Percentiles rank a stretch among this genome's conserved stretches.
These are phyloP conservation scores for Diddensiella santjacobensis DNA, from an alignment of 805 yeast genomes.

Conservation along the genomic window DNA sequence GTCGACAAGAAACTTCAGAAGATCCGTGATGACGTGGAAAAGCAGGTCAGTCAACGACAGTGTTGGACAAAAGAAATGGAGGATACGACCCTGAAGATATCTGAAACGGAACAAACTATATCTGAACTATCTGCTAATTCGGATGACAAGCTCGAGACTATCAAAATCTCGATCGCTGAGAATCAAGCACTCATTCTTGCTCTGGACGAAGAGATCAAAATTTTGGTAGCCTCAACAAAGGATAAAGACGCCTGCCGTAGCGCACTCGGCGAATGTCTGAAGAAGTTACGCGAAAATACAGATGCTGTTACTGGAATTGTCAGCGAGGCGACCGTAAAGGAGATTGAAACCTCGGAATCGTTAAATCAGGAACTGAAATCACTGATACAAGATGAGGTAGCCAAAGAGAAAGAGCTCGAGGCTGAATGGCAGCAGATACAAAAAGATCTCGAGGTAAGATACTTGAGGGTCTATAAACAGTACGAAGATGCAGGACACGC, in stretches of 20 bases:
- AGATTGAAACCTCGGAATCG: constrained; percentile 17
- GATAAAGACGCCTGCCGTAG: constrained; percentile 13
- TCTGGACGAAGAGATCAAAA: constrained; percentile 21
- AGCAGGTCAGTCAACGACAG: constrained; percentile 12
- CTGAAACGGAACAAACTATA: constrained; percentile 11
- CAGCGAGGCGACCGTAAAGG: constrained; percentile 17
- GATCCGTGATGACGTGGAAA: constrained; percentile 20
- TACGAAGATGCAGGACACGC: constrained; percentile 31
- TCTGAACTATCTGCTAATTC: constrained; percentile 13
- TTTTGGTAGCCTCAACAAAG: constrained; percentile 6
- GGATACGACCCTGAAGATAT: constrained; percentile 17
- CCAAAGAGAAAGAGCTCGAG: constrained; percentile 31
- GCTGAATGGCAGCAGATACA: constrained; percentile 35
- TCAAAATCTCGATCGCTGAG: constrained; percentile 13
- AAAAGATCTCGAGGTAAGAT: constrained; percentile 34
- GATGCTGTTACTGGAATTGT: constrained; percentile 19
- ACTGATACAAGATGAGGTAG: constrained; percentile 24
- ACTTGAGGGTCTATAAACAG: constrained; percentile 32
- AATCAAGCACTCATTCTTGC: constrained; percentile 18
- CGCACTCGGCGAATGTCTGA: constrained; percentile 14
- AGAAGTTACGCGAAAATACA: constrained; percentile 15
- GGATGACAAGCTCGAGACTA: constrained; percentile 9
- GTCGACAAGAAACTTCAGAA: constrained; percentile 26
- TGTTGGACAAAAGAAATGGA: constrained; percentile 26
- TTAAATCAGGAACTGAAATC: constrained; percentile 18